A percentile compares a stretch with the other conserved stretches of the same genome.
These are phyloP conservation scores for Cercospora zeae-maydis DNA, from an alignment of 2,329 filamentous ascomycete genomes.

Conservation along the genomic window DNA sequence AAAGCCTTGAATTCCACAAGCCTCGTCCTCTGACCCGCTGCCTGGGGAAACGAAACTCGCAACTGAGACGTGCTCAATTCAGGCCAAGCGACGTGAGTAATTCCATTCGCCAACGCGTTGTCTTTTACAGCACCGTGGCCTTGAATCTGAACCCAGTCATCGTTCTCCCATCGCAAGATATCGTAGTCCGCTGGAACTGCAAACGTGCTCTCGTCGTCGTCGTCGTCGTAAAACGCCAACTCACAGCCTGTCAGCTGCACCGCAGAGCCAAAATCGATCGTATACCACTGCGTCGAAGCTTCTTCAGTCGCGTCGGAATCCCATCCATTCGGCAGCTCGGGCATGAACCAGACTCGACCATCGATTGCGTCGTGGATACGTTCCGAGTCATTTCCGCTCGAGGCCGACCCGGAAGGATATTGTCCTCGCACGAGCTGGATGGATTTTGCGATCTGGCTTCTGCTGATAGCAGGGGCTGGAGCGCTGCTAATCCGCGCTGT, in stretches of 20 bases:
- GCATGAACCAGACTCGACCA: conserved; percentile 42
- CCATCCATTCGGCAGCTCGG: conserved; percentile 41
- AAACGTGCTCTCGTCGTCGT: conserved; percentile 30
- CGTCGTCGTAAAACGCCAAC: conserved; percentile 39
- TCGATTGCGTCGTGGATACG: conserved; percentile 40
- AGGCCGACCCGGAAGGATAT: conserved; percentile 37
- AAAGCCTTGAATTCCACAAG: conserved; percentile 42
- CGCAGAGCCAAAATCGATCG: conserved; percentile 37
- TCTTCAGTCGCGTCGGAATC: conserved; percentile 32
- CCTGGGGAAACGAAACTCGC: conserved; percentile 37
- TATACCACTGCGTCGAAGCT: conserved; percentile 37
- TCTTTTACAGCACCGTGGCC: conserved; percentile 18
- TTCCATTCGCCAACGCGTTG: conserved; percentile 37
- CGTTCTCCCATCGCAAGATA: conserved; percentile 30
- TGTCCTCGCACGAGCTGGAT: conserved; percentile 35
- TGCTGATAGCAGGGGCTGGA: conserved; percentile 30
- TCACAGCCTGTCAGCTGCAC: conserved; percentile 36
- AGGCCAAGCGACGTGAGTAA: conserved; percentile 37
- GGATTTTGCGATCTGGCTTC: conserved; percentile 37
- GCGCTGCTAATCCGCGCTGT: conserved; percentile 25
- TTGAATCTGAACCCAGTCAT: conserved; percentile 34
- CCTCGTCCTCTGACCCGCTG: conserved; percentile 34
- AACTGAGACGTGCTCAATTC: conserved; percentile 29
- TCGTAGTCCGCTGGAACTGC: conserved; percentile 35
- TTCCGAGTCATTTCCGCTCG: conserved; percentile 27